Percentiles rank a stretch among this genome's conserved stretches.
phyloP scores from a whole-genome alignment of 202 grass and related monocot species.

The Panicum hallii region DNA sequence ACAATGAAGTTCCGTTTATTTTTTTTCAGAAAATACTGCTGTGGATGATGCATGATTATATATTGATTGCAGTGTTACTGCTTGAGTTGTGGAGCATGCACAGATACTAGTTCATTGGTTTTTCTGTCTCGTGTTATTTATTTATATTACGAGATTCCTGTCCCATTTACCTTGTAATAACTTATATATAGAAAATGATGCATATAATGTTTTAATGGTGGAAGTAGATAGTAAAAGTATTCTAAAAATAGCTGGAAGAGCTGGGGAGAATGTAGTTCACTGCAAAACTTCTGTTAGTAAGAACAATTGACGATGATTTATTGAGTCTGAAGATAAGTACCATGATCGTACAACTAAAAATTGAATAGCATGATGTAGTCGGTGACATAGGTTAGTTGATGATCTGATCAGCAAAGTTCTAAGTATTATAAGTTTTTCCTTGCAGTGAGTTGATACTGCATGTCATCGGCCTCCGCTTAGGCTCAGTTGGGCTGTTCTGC shows the following conservation, averaged over 20 bases:
- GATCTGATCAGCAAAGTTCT: conserved; percentile 27
- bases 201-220: not conserved
- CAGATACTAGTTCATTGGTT: not conserved
- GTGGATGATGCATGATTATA: conserved; percentile 8
- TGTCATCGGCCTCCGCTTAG: conserved; percentile 63
- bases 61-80: conserved; percentile 16
- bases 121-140: not conserved
- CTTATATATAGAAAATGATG: not conserved
- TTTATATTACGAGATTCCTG: not conserved
- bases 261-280: not conserved
- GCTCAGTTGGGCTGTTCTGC: conserved; percentile 79
- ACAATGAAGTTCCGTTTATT: not conserved
- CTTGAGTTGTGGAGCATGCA: conserved; percentile 1
- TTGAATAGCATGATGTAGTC: not conserved
- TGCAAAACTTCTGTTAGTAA: not conserved
- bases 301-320: not conserved
- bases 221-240: not conserved
- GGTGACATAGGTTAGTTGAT: not conserved
- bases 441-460: conserved; percentile 75
- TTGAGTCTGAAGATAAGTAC: not conserved
- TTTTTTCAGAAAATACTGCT: not conserved
- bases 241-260: not conserved
- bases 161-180: conserved; percentile 7
- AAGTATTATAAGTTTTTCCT: conserved; percentile 29
- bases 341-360: conserved; percentile 20